phyloP scores from a whole-genome alignment of 2,329 filamentous ascomycete genomes.

The Microsporum canis region DNA sequence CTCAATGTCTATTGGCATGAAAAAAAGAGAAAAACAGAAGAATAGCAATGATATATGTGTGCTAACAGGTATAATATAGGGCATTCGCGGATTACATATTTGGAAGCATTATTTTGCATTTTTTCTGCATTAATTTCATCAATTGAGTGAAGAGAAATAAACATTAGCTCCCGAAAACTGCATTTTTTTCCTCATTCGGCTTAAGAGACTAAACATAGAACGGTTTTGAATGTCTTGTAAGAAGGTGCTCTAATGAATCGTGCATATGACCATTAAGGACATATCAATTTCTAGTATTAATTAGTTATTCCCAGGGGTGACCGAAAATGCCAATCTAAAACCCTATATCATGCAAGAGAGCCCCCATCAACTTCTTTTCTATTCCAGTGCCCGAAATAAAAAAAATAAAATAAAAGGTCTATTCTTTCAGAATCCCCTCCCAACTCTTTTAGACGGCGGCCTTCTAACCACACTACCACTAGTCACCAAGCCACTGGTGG shows the following conservation, averaged over 20 bases:
- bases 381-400: no score
- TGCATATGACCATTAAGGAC: background rate
- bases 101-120: conserved; percentile 89
- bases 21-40: background rate
- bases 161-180: background rate
- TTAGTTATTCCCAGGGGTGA: background rate
- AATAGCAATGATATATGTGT: background rate
- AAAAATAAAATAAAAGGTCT: background rate
- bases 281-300: background rate
- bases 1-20: background rate
- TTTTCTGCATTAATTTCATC: conserved; percentile 99
- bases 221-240: background rate
- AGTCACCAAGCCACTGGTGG: conserved; percentile 19
- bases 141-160: conserved; percentile 49
- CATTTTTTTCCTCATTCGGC: background rate
- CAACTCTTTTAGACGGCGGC: conserved; percentile 26
- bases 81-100: conserved; percentile 95
- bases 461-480: conserved; percentile 32
- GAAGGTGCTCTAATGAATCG: background rate
- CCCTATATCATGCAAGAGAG: background rate
- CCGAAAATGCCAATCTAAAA: background rate
- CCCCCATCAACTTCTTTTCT: background rate
- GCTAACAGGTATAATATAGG: conserved; percentile 35
- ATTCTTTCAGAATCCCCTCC: conserved; percentile 19
- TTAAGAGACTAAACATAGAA: background rate